Percentiles rank a stretch among this genome's conserved stretches.
These are phyloP conservation scores for Barbatosphaeria neglecta DNA, from an alignment of 495 filamentous ascomycete species.

Conservation along the genomic window DNA sequence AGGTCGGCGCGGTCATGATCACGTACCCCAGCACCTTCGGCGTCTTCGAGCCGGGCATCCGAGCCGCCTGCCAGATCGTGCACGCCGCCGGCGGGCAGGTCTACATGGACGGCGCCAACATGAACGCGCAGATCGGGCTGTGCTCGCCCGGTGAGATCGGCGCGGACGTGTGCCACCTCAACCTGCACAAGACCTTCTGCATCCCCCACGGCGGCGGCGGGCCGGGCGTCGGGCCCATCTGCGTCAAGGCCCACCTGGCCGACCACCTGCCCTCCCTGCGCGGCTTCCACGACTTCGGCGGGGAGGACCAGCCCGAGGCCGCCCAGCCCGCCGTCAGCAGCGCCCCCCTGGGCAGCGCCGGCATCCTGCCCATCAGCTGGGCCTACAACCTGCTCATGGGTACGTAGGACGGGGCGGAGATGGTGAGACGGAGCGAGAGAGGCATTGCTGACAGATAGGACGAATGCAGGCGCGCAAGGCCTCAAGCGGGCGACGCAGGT, in stretches of 20 bases:
- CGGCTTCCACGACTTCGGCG: conserved; percentile 6
- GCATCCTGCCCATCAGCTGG: conserved; percentile 94
- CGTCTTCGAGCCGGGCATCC: conserved; percentile 87
- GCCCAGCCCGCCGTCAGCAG: conserved; percentile 62
- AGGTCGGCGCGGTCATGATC: conserved; percentile 94
- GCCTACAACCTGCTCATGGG: conserved; percentile 97
- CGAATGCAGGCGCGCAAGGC: conserved; percentile 61
- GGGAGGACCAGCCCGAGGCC: conserved; percentile 21
- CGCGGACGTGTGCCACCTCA: conserved; percentile 95
- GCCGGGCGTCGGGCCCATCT: conserved; percentile 90
- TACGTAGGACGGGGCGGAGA: conserved; percentile 11
- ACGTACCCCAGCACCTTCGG: conserved; percentile 97
- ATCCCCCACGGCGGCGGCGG: conserved; percentile 96
- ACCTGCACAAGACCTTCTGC: conserved; percentile 98
- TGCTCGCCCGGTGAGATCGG: conserved; percentile 96
- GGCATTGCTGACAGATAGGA: conserved; percentile 9
- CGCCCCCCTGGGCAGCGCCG: conserved; percentile 83
- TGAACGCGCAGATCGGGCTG: conserved; percentile 97
- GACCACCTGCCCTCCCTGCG: conserved; percentile 66
- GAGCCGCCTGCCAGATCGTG: conserved; percentile 74
- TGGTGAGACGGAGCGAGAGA: neutral
- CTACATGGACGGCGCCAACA: conserved; percentile 99
- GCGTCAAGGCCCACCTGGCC: conserved; percentile 72
- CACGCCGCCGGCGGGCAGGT: conserved; percentile 88
- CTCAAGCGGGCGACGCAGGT: conserved; percentile 93